phyloP scores from a whole-genome alignment of 176 grass and related monocot species.

The Alloteropsis semialata region DNA sequence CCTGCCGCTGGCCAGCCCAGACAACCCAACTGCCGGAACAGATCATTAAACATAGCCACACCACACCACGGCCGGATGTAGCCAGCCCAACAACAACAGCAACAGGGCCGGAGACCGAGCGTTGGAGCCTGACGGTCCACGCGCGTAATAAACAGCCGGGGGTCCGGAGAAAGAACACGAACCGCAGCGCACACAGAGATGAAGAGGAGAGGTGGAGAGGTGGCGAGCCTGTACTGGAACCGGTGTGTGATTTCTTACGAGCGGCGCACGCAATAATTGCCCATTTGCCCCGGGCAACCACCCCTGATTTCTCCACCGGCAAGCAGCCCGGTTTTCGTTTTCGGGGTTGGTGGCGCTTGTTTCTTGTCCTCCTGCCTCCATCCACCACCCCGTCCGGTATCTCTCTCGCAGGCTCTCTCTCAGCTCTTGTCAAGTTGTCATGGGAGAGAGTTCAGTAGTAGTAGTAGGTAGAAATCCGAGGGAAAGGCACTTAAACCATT shows the following conservation, averaged over 20 bases:
- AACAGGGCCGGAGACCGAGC: not conserved
- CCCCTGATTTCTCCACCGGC: not conserved
- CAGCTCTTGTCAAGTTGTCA: not conserved
- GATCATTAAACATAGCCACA: too few relatives aligned
- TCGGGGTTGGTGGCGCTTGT: slow-evolving; percentile 45
- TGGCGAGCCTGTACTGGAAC: not conserved
- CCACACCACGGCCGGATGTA: too few relatives aligned
- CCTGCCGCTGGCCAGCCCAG: too few relatives aligned
- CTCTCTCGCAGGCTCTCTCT: not conserved
- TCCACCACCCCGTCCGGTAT: not conserved
- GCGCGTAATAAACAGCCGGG: not conserved
- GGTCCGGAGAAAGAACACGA: not conserved
- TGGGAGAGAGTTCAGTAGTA: not conserved
- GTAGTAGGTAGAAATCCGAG: not conserved
- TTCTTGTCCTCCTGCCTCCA: not conserved
- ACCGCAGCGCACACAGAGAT: not conserved
- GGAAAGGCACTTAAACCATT: not conserved
- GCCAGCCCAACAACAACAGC: too few relatives aligned
- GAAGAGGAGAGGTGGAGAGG: not conserved
- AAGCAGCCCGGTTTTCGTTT: slow-evolving; percentile 23
- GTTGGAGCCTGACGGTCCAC: not conserved
- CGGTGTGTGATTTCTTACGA: not conserved
- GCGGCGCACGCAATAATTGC: slow-evolving; percentile 21
- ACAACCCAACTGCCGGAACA: too few relatives aligned
- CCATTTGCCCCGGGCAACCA: slow-evolving; percentile 3